Conservation (phyloP, 1,284 basidiomycete genomes). For the Fomitiporia mediterranea region DNA sequence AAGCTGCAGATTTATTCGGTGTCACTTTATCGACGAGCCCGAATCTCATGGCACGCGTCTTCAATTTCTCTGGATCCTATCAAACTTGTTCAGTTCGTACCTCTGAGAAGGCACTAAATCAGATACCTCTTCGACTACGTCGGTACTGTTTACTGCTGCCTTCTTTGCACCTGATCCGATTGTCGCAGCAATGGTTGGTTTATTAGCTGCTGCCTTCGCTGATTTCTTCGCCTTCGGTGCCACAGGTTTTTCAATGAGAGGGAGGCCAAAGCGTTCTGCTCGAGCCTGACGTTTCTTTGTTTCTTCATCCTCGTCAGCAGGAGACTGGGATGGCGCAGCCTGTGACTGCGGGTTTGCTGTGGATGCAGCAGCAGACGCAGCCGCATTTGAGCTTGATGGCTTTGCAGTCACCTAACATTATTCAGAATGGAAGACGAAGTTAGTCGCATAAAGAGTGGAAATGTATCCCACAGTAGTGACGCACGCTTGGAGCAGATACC, state of each 20-base stretch:
- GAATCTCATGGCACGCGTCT: slow-evolving; percentile 49
- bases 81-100: neutral
- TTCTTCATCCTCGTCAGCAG: slow-evolving; percentile 39
- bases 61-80: slow-evolving; percentile 46
- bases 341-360: slow-evolving; percentile 19
- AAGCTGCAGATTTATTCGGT: neutral
- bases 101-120: slow-evolving; percentile 27
- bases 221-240: neutral
- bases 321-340: slow-evolving; percentile 15
- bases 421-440: neutral
- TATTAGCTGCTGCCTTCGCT: neutral
- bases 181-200: neutral
- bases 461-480: neutral
- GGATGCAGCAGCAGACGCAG: slow-evolving; percentile 12
- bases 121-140: slow-evolving; percentile 6
- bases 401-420: slow-evolving; percentile 10
- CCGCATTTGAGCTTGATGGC: neutral
- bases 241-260: slow-evolving; percentile 37
- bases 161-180: slow-evolving; percentile 2
- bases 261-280: slow-evolving; percentile 66
- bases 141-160: neutral
- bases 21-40: slow-evolving; percentile 27
- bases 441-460: neutral
- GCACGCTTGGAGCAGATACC: neutral
- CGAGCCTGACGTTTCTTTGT: slow-evolving; percentile 54